These are phyloP conservation scores for Leptodontidium sp. DNA, from an alignment of 2,329 filamentous ascomycete species.

Conservation along the genomic window DNA sequence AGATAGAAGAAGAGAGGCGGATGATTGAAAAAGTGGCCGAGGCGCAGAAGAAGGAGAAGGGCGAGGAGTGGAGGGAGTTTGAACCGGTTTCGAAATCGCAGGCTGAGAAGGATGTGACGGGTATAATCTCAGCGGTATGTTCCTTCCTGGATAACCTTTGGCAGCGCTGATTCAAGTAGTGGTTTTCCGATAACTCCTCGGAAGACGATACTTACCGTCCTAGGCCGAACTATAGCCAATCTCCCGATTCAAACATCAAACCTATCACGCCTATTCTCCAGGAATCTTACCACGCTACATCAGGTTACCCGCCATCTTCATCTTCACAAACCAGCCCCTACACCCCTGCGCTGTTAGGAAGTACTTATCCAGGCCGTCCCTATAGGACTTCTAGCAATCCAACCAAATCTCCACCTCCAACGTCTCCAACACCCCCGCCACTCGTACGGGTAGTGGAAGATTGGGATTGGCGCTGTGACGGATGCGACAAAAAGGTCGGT, in stretches of 20 bases:
- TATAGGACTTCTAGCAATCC: background rate
- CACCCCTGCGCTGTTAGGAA: background rate
- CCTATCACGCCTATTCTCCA: background rate
- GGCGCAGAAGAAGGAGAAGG: background rate
- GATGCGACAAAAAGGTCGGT: conserved; percentile 23
- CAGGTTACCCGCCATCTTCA: background rate
- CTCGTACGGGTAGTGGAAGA: conserved; percentile 3
- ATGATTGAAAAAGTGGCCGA: conserved; percentile 4
- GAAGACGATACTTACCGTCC: background rate
- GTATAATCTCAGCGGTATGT: background rate
- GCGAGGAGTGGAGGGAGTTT: background rate
- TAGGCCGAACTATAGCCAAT: background rate
- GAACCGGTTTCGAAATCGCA: background rate
- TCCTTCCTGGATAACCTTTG: background rate
- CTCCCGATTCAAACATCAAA: background rate
- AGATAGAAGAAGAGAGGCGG: conserved; percentile 13
- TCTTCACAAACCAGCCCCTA: background rate
- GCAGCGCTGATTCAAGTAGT: conserved; percentile 1
- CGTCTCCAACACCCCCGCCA: background rate
- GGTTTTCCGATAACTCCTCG: background rate
- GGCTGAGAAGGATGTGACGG: conserved; percentile 1
- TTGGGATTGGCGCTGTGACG: conserved; percentile 30
- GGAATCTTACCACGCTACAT: background rate
- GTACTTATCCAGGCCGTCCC: background rate
- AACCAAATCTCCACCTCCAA: background rate